These are phyloP conservation scores for Cardamine occulta DNA, from an alignment of 345 rosid genomes.

Conservation along the genomic window DNA sequence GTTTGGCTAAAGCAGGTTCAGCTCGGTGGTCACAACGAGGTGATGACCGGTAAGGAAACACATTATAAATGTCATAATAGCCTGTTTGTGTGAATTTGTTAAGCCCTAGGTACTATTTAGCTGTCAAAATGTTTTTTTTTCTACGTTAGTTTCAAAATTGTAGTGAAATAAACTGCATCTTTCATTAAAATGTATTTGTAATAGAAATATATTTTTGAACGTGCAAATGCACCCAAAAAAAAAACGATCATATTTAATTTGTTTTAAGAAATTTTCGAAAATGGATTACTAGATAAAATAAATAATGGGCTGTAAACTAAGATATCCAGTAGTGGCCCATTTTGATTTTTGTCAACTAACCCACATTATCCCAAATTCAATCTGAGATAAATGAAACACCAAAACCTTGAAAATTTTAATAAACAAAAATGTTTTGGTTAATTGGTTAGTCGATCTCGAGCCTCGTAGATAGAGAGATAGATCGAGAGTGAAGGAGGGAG, in stretches of 20 bases:
- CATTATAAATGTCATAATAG: slow-evolving; percentile 13
- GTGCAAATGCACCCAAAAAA: no score
- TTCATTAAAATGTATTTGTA: background rate
- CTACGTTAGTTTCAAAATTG: background rate
- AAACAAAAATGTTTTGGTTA: background rate
- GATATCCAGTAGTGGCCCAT: slow-evolving; percentile 6
- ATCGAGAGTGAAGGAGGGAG: slow-evolving; percentile 7
- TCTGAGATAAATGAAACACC: background rate
- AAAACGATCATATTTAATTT: no score
- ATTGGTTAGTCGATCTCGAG: background rate
- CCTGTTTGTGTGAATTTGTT: slow-evolving; percentile 19
- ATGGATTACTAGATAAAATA: no score
- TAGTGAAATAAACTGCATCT: background rate
- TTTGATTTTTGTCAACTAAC: background rate
- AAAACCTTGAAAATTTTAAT: background rate
- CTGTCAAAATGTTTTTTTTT: background rate
- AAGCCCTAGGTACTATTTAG: slow-evolving; percentile 14
- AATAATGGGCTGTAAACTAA: background rate
- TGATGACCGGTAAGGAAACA: slow-evolving; percentile 39
- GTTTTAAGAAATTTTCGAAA: no score
- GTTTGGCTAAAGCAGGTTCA: slow-evolving; percentile 65
- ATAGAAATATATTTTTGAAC: no score
- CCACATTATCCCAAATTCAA: background rate
- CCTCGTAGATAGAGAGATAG: slow-evolving; percentile 5
- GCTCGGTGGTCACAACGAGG: slow-evolving; percentile 63